Evolutionary conservation across 768 basidiomycete genomes (phyloP).

Genomic region (Baorangia bicolor): DNA sequence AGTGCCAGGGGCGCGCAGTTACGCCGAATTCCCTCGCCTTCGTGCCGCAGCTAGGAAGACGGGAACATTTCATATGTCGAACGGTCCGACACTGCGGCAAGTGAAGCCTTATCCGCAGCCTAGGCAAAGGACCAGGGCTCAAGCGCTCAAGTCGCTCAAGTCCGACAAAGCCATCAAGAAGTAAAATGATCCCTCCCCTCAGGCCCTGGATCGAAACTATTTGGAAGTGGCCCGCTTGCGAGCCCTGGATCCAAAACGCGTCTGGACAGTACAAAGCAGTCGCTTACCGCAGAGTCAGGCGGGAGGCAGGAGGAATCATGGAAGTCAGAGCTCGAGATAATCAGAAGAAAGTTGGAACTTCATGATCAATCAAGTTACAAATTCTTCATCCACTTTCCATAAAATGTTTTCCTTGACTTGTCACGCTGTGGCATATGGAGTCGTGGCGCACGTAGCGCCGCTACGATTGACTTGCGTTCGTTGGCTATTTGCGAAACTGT

Average conservation of each 20-base stretch:
- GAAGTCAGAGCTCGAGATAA: conserved; percentile 82
- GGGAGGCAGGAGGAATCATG: conserved; percentile 69
- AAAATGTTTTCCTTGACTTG: too few species aligned
- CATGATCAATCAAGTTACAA: conserved; percentile 52
- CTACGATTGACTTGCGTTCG: conserved; percentile 14
- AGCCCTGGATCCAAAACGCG: conserved; percentile 54
- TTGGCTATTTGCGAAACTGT: conserved; percentile 20
- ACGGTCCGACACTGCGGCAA: not conserved
- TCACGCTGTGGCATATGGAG: too few species aligned
- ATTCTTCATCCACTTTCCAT: too few species aligned
- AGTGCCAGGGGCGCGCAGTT: not conserved
- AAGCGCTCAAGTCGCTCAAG: too few species aligned
- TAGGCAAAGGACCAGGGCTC: too few species aligned
- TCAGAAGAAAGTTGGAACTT: conserved; percentile 73
- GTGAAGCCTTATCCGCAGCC: too few species aligned
- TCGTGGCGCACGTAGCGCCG: too few species aligned
- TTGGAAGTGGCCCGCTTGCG: conserved; percentile 32
- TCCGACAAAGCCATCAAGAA: conserved; percentile 37
- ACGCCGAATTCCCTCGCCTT: not conserved
- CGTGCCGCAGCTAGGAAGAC: not conserved
- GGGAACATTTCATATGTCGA: not conserved
- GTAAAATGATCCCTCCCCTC: conserved; percentile 27
- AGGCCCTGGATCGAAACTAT: conserved; percentile 41
- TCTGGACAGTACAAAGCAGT: conserved; percentile 57
- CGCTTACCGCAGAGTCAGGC: conserved; percentile 64